Evolutionary conservation across 768 basidiomycete genomes (phyloP).

Genomic region (Tricholoma hemisulphureum): DNA sequence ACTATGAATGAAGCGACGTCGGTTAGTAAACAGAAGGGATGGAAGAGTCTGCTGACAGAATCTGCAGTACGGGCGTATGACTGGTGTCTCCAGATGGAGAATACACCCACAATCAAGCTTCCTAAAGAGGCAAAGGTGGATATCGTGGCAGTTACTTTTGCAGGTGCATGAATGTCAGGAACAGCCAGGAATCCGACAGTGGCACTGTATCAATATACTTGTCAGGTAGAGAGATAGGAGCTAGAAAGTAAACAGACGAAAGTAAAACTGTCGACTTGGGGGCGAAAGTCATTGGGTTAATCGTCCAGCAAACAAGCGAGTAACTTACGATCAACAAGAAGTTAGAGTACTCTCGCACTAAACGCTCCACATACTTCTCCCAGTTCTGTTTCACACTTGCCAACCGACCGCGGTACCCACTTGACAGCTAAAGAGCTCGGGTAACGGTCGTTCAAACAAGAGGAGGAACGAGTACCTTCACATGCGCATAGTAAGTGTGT

Average conservation of each 20-base stretch:
- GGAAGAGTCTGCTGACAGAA: conserved; percentile 32
- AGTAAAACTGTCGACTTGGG: conserved; percentile 51
- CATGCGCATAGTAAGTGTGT: conserved; percentile 47
- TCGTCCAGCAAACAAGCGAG: neutral
- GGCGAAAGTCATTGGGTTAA: neutral
- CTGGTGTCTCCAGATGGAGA: conserved; percentile 57
- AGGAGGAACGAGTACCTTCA: conserved; percentile 30
- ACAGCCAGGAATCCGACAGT: conserved; percentile 50
- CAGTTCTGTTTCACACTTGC: conserved; percentile 48
- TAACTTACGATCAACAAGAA: conserved; percentile 52
- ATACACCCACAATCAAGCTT: conserved; percentile 54
- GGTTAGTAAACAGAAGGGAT: neutral
- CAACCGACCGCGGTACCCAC: conserved; percentile 50
- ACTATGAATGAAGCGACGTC: conserved; percentile 28
- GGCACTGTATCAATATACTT: conserved; percentile 32
- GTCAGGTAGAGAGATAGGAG: neutral
- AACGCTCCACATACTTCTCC: conserved; percentile 47
- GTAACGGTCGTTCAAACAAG: neutral
- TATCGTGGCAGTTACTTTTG: conserved; percentile 38
- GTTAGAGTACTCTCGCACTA: conserved; percentile 55
- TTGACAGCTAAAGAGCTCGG: conserved; percentile 28
- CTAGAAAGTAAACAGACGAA: conserved; percentile 36
- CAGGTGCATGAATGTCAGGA: conserved; percentile 37
- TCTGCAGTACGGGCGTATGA: conserved; percentile 42
- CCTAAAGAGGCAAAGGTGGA: conserved; percentile 52